Base-by-base conservation (phyloP, 768 basidiomycete genomes). In the Tulasnella sp. region DNA sequence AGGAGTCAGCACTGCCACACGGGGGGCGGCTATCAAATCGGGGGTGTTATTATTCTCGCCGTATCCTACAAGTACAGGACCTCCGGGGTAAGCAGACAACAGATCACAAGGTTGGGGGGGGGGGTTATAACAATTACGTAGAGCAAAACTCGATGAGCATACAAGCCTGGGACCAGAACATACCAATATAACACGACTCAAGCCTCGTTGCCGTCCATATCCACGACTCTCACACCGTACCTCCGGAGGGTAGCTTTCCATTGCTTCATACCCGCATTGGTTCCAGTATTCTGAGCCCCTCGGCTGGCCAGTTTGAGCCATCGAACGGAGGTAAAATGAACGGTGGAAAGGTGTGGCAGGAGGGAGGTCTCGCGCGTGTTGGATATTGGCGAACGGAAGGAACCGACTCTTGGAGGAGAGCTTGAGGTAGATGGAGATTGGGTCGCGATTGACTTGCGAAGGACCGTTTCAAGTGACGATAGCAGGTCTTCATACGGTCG, bases 191-290 rank as follows among this genome's bases (percentile, higher is more conserved):
- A 28, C 60, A 58, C 76, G 24, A 41, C 64, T 80, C 79, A 74
- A 75, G 79, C 72, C 8, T 80, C 79, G 42, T 31, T 75, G n/a
- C 58, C 72, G 16, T 80, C 79, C 79, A 80, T 80, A 75, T 80
- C 79, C 7, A 74, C 34, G 28, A 80, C 79, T n/a, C 48, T 72
- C 28, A 80, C 74, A 5, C 79, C 79, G 46, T 73, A 80, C 42
- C 79, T 28, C 74, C 79, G 74, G 37, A 80, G 54, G 37, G 28
- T 40, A 28, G 74, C 42, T 24, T 60, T 80, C 79, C 79, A 80
- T 48, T 73, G 42, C 72, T 58, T 73, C 79, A 80, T 80, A 44
- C 79, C 79, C 22, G 69, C 79, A 80, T 58, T 80, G 40, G 79
- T 80, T 5, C 79, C 79, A 28, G 79, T 72, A 46, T 80, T 80